phyloP scores from a whole-genome alignment of 208 protist species.

The Endotrypanum monterogeii region DNA sequence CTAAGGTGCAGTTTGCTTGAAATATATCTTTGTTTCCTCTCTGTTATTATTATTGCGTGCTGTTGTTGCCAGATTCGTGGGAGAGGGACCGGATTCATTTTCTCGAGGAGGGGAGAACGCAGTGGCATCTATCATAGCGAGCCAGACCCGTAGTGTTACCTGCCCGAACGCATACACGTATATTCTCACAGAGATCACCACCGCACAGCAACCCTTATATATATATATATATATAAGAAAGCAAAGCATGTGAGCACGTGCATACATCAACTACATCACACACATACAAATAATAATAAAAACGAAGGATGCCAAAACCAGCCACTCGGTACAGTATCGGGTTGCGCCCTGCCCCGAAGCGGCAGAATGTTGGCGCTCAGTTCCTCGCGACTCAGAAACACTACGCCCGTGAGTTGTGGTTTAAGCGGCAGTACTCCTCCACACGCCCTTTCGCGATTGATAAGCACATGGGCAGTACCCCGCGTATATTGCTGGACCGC shows the following conservation, averaged over 20 bases:
- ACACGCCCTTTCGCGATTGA: constrained; percentile 73
- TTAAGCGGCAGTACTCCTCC: constrained; percentile 79
- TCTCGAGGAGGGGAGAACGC: too few relatives aligned
- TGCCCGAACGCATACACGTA: too few relatives aligned
- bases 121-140: too few relatives aligned
- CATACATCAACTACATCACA: not conserved
- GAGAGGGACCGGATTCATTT: too few relatives aligned
- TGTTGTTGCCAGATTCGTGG: not conserved
- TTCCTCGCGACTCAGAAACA: constrained; percentile 84
- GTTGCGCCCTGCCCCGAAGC: constrained; percentile 47
- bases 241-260: too few relatives aligned
- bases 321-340: constrained; percentile 39
- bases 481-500: constrained; percentile 87
- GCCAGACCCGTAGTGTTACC: too few relatives aligned
- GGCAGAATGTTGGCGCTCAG: constrained; percentile 79
- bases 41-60: not conserved
- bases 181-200: too few relatives aligned
- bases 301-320: constrained; percentile 28
- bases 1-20: too few relatives aligned
- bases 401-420: constrained; percentile 75
- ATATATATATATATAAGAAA: too few relatives aligned
- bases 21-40: not conserved
- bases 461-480: constrained; percentile 65
- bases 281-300: not conserved
- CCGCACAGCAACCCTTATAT: too few relatives aligned